Percentiles rank a stretch among this genome's conserved stretches.
Evolutionary conservation across 108 stramenopile species (phyloP).

Genomic region (Cylindrotheca closterium): DNA sequence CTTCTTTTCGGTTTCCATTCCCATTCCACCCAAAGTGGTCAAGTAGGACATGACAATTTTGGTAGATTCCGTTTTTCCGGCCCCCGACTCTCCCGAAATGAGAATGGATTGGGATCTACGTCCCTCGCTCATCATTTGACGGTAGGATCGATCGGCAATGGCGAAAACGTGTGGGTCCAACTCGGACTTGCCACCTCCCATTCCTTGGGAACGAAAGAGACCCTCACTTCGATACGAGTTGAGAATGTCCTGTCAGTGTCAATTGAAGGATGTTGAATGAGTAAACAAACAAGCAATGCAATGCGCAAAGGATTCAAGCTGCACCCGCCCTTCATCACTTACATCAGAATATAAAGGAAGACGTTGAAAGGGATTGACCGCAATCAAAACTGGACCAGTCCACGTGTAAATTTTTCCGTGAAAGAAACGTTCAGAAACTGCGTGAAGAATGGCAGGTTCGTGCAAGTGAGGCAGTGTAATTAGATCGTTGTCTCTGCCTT

Average conservation of each 20-base stretch:
- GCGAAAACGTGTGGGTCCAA: constrained; percentile 94
- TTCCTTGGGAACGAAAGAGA: constrained; percentile 76
- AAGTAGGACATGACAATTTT: constrained; percentile 96
- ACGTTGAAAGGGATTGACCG: constrained; percentile 97
- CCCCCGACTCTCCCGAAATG: constrained; percentile 93
- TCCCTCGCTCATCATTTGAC: constrained; percentile 84
- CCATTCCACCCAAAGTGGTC: constrained; percentile 74
- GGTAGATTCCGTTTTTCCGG: constrained; percentile 96
- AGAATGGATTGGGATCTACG: constrained; percentile 89
- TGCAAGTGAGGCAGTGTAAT: constrained; percentile 96
- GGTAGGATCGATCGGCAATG: constrained; percentile 88
- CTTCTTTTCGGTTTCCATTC: constrained; percentile 36
- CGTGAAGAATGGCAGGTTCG: constrained; percentile 97
- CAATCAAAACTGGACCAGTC: constrained; percentile 98
- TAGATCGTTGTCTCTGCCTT: constrained; percentile 89
- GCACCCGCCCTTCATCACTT: constrained; percentile 28
- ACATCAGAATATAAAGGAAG: constrained; percentile 89
- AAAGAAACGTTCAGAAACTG: constrained; percentile 85
- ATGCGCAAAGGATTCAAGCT: not conserved
- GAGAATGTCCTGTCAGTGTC: constrained; percentile 76
- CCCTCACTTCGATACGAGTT: constrained; percentile 84
- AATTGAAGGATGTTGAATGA: no score
- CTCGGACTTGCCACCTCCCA: constrained; percentile 47
- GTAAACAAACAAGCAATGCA: not conserved
- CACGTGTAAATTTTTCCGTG: constrained; percentile 96